Conservation (phyloP, 2,329 filamentous ascomycete genomes). For the Aspergillus caelatus region DNA sequence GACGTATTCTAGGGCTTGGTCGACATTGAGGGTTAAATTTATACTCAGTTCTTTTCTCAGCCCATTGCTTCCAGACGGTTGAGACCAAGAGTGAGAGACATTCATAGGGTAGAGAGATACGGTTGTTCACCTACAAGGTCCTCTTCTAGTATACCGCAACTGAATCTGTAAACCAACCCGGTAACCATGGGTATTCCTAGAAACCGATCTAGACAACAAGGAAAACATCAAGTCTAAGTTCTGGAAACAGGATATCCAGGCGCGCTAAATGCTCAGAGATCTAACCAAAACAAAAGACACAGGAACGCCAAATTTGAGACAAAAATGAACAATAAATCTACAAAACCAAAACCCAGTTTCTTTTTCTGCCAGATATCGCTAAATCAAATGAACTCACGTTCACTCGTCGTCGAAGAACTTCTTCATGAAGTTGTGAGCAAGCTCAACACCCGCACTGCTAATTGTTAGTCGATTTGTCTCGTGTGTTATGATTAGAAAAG, state of each 20-base stretch:
- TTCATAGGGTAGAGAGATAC: neutral
- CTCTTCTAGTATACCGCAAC: neutral
- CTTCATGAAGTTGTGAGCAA: constrained; percentile 55
- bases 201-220: constrained; percentile 14
- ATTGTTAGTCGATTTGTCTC: constrained; percentile 12
- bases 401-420: constrained; percentile 40
- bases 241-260: constrained; percentile 16
- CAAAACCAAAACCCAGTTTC: neutral
- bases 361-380: neutral
- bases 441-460: constrained; percentile 50
- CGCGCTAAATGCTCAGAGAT: constrained; percentile 15
- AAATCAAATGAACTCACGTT: neutral
- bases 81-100: neutral
- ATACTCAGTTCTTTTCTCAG: neutral
- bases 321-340: constrained; percentile 9
- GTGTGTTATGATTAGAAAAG: neutral
- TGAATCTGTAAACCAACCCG: neutral
- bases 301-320: constrained; percentile 4
- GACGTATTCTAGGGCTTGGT: neutral
- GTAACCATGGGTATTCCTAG: constrained; percentile 5
- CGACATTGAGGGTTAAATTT: neutral
- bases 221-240: constrained; percentile 17
- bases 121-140: neutral
- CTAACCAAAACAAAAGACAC: constrained; percentile 2
- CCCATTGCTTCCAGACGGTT: neutral